Evolutionary conservation across 495 filamentous ascomycete species (phyloP), one percentile per base, ranked within the genome.

Genomic region (Penicillium canescens): DNA sequence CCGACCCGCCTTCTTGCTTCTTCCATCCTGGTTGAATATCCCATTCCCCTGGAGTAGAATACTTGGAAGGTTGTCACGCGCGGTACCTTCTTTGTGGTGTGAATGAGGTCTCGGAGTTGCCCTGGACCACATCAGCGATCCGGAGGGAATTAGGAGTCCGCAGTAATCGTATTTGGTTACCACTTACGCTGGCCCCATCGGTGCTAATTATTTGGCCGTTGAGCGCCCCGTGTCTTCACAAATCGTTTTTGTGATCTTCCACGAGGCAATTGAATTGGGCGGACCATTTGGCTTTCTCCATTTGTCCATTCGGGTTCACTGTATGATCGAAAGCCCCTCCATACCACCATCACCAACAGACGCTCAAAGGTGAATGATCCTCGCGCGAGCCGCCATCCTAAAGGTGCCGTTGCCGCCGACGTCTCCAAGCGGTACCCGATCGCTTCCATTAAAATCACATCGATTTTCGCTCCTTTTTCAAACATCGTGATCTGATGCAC

Each of bases 281-380:
- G 55, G 57, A 54, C 54, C 60, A 57, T 50, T 10, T 50, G 52
- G 62, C 52, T 39, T 33, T 61, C 52, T 40, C 56, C 60, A 48
- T 63, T 65, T 48, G 64, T 64, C 62, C 66, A 52, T 57, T 58
- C 68, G 64, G 63, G 71, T 65, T 64, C 45, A 49, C 56, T 54
- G 59, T 62, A 67, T 61, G 41, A 61, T 54, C 50, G 55, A 55
- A 36, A 51, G 54, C 57, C 65, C 66, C 52, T 59, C 56, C 57
- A 57, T 50, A 57, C 53, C 62, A 47, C 46, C 40, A 41, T 64
- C 60, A 52, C 34, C 21, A 36, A 68, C 66, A 64, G 61, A 57
- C 60, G 56, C 64, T 56, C 52, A 58, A 56, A 52, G 50, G 52
- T 55, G 53, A 59, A 66, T 54, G 58, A 68, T 66, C 55, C 56